Conservation (phyloP, 805 yeast genomes). For the Saturnispora diversa region DNA sequence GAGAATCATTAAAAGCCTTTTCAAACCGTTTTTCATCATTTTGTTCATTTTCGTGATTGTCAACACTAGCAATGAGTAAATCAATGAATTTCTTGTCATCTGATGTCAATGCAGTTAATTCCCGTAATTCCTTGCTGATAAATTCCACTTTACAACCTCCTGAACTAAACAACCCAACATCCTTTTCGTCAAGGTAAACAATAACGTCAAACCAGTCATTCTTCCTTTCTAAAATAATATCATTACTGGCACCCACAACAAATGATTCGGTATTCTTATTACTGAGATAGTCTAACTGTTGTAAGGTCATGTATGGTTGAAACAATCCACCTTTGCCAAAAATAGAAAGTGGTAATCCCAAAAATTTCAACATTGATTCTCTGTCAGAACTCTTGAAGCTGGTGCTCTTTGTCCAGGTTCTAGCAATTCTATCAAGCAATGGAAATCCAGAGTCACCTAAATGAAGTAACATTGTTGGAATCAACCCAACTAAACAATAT, state of each 20-base stretch:
- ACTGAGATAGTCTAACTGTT: conserved; percentile 71
- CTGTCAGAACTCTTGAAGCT: conserved; percentile 74
- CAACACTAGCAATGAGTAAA: conserved; percentile 43
- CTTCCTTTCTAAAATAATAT: conserved; percentile 62
- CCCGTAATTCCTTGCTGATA: conserved; percentile 35
- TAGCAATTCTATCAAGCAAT: conserved; percentile 38
- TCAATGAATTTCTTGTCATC: conserved; percentile 75
- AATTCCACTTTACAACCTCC: conserved; percentile 33
- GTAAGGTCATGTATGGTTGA: conserved; percentile 90
- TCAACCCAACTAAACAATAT: conserved; percentile 71
- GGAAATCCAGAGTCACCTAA: conserved; percentile 80
- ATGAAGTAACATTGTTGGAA: conserved; percentile 70
- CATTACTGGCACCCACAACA: conserved; percentile 82
- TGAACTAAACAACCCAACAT: conserved; percentile 10
- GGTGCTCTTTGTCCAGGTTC: conserved; percentile 47
- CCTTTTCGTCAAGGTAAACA: conserved; percentile 52
- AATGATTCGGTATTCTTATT: conserved; percentile 52
- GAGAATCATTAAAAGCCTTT: too few relatives aligned
- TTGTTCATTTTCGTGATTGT: conserved; percentile 24
- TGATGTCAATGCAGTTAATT: conserved; percentile 39
- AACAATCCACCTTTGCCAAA: conserved; percentile 84
- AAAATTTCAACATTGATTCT: conserved; percentile 62
- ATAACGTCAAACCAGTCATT: conserved; percentile 57
- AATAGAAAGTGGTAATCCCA: conserved; percentile 81
- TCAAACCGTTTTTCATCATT: too few relatives aligned